Base-by-base conservation (phyloP, 179 eudicot genomes). In the Beta lomatogona region DNA sequence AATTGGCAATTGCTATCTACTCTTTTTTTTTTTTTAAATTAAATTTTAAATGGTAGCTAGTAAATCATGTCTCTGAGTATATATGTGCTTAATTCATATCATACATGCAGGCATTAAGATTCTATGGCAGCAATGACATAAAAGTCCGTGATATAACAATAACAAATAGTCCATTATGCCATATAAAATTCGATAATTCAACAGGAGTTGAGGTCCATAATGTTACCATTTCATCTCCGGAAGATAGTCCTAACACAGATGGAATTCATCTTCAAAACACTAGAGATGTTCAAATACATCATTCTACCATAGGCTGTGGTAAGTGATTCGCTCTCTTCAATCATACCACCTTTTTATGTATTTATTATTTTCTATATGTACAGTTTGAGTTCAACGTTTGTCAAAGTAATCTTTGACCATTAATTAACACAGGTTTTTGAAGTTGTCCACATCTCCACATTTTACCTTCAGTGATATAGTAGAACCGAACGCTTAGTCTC, bases 191-290 rank as follows among this genome's bases (percentile, higher is more conserved):
- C 63, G 97, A 94, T 82, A 85, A 88, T 80, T 89, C 90, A 6
- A 61, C 75, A 0, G 90, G 91, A 13, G 89, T 94, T 54, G 79
- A 72, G 68, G 85, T 94, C 48, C 71, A 87, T 55, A 91, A 94
- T 78, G 79, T 94, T 12, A 90, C 92, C 13, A 89, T 94, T 58
- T 86, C 90, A 31, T 89, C 98, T 28, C 98, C 97, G 2, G 92
- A 85, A 84, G 86, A 41, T 77, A 94, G 98, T 83, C 94, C 92
- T 25, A 94, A 93, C 84, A 94, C 98, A 1, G 98, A 94, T 11
- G 97, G 98, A 7, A 93, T 94, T 83, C 98, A 94, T 84, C 92
- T 93, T 41, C 98, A 94, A 59, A 93, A 93, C 83, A 86, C 90
- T 61, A 87, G 85, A 78, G 91, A 94, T 76, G 97, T 93, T 2